Base-by-base conservation (phyloP, 1,284 basidiomycete genomes). In the Heterobasidion parviporum region DNA sequence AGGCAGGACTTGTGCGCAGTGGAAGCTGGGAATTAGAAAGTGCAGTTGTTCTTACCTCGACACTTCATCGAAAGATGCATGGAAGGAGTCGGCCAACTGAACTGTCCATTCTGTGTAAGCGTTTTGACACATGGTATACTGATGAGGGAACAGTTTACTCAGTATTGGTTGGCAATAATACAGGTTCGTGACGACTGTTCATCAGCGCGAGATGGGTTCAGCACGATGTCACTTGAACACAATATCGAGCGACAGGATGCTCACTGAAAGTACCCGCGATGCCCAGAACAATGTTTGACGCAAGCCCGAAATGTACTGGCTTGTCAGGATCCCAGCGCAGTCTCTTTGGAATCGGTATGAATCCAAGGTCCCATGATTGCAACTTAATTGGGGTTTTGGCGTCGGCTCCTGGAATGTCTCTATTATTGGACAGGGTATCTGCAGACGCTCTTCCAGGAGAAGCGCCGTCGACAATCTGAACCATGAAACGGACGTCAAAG, bases 131-230 rank as follows among this genome's bases (percentile, higher is more conserved):
- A 26, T 26, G 26, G 6, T 6, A 47, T 18, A 35, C 32, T 33
- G 33, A 9, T 16, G 33, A 53, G 45, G 50, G n/a, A 34, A 35
- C 54, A 45, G 63, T 79, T 53, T 67, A 79, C 87, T 84, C 14
- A 89, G 69, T 57, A 89, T 67, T 0, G 87, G 87, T 67, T 87
- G 87, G 57, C 82, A 83, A 60, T 89, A 89, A 63, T 87, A 89
- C 52, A 89, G 64, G 59, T 89, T 89, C 16, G 79, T 76, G 32
- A 80, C 80, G 48, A 68, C 81, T 83, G 55, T 9, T 26, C 33
- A 53, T 9, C 35, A 34, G 1, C 14, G 44, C 7, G 6, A 26
- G 26, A 6, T 26, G 26, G 6, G 26, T 4, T 26, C 0, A 26
- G 5, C 1, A 26, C 26, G 26, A 26, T 5, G 26, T 26, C 26